Evolutionary conservation across 2,329 filamentous ascomycete species (phyloP).

Genomic region (Alternaria infectoria): DNA sequence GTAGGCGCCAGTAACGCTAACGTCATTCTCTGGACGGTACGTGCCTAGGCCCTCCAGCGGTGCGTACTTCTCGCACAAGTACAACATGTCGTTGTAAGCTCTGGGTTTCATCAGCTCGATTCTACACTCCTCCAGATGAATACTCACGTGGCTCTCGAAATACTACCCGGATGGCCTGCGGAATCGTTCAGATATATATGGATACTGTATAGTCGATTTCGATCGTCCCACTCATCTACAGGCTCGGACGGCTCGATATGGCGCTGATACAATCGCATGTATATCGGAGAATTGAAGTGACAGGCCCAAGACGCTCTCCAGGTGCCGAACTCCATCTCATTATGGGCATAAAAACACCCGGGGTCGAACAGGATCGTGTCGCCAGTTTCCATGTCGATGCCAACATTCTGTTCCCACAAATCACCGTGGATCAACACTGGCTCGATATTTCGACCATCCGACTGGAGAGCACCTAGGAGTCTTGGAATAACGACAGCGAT

Average conservation of each 20-base stretch:
- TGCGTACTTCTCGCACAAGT: neutral
- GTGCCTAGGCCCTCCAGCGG: neutral
- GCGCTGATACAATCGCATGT: neutral
- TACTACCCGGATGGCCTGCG: neutral
- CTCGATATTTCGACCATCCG: neutral
- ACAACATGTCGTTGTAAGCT: neutral
- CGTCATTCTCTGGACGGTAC: neutral
- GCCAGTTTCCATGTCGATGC: neutral
- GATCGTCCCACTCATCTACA: neutral
- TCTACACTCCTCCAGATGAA: neutral
- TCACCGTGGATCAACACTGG: neutral
- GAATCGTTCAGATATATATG: neutral
- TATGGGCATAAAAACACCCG: neutral
- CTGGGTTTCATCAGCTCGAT: rapidly evolving
- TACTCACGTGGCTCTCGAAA: neutral
- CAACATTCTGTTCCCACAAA: neutral
- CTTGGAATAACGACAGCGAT: neutral
- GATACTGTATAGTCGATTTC: neutral
- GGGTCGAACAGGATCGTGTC: neutral
- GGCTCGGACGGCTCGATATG: neutral
- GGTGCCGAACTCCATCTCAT: neutral
- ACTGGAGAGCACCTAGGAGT: neutral
- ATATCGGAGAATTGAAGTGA: neutral
- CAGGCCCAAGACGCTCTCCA: neutral
- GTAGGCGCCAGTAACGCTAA: neutral